These are phyloP conservation scores for Ceratobasidium sp. DNA, from an alignment of 1,284 basidiomycete genomes.

Conservation along the genomic window DNA sequence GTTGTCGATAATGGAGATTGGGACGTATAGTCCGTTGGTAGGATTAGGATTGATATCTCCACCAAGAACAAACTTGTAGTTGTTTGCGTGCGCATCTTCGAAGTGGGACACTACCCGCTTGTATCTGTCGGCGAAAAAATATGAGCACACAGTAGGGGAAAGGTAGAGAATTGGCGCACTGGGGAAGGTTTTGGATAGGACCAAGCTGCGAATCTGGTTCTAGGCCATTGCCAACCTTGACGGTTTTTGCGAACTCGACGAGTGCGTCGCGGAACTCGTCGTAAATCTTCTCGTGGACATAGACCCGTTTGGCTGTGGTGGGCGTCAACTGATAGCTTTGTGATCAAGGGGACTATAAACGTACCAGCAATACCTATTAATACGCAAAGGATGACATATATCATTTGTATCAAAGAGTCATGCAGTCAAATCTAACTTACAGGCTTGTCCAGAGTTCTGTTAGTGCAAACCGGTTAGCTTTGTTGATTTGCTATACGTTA, in stretches of 20 bases:
- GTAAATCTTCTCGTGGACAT: slow-evolving; percentile 64
- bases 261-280: slow-evolving; percentile 58
- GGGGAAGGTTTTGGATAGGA: slow-evolving; percentile 25
- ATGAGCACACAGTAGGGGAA: too few relatives aligned
- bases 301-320: slow-evolving; percentile 57
- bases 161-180: background rate
- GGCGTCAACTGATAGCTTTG: background rate
- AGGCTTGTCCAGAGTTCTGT: slow-evolving; percentile 39
- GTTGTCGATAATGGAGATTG: slow-evolving; percentile 37
- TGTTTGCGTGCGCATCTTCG: slow-evolving; percentile 1
- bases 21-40: slow-evolving; percentile 32
- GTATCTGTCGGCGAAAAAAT: slow-evolving; percentile 6
- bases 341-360: slow-evolving; percentile 2
- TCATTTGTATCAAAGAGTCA: background rate
- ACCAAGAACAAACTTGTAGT: slow-evolving; percentile 38
- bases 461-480: background rate
- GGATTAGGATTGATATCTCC: slow-evolving; percentile 31
- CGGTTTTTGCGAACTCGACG: slow-evolving; percentile 56
- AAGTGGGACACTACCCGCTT: slow-evolving; percentile 23
- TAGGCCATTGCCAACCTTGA: slow-evolving; percentile 61
- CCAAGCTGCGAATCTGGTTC: slow-evolving; percentile 30
- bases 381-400: background rate
- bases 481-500: background rate
- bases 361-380: slow-evolving; percentile 17
- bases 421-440: slow-evolving; percentile 4